Evolutionary conservation across 169 alveolate genomes (phyloP), one percentile per base, ranked within the genome.

Genomic region (Perkinsus olseni): DNA sequence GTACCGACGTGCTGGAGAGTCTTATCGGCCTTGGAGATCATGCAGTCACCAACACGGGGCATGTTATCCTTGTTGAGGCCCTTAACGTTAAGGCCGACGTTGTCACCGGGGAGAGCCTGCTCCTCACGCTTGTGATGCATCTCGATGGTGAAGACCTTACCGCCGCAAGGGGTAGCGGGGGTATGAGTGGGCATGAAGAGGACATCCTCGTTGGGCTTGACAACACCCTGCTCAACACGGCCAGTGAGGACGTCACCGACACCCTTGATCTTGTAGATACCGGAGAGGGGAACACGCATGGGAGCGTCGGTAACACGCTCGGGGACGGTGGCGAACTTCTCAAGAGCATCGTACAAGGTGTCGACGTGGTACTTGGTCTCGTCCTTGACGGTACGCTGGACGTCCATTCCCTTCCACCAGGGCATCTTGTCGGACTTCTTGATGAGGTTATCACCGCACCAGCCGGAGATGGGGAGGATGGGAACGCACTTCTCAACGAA

Each of bases 191-290:
- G 92, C 40, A 38, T 38, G 92, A 38, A 31, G 50, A 38, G 3
- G 51, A 97, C 97, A 93, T 95, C 96, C 98, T 96, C 97, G 93
- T 98, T 98, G 93, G 98, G 98, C 96, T 97, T 98, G 95, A 99
- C 97, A 92, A 98, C 94, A 94, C 99, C 99, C 93, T 99, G 98
- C 96, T 99, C 99, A 38, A 99, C 99, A 95, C 99, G 97, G 92
- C 99, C 99, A 92, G 98, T 99, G 91, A 99, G 99, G 94, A 99
- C 99, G 51, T 99, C 98, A 95, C 99, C 99, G 94, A 98, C 98
- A 97, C 99, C 99, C 93, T 99, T 99, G 95, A 99, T 99, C 98
- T 98, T 98, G 98, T 98, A 99, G 31, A 99, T 99, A 96, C 98
- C 99, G 95, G 98, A 99, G 92, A 99, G 96, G 74, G 99, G 99